phyloP scores from a whole-genome alignment of 1,139 yeast species.

The Saccharomycopsis crataegensis region DNA sequence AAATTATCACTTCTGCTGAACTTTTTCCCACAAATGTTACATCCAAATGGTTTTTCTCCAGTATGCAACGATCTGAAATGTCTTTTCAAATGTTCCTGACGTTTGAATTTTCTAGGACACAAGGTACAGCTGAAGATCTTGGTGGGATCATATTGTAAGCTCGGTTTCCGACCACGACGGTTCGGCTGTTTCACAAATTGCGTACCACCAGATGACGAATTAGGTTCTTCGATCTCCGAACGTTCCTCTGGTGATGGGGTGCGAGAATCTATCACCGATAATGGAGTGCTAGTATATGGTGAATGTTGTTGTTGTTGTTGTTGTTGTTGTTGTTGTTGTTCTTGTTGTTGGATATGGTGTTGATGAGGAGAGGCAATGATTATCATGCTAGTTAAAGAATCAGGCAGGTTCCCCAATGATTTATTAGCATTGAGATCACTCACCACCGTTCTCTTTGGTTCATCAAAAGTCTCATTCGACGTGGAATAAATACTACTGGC shows the following conservation, averaged over 20 bases:
- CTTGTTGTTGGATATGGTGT: too few species aligned
- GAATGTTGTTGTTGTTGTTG: too few species aligned
- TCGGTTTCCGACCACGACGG: constrained; percentile 32
- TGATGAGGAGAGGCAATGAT: too few species aligned
- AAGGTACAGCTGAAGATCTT: constrained; percentile 18
- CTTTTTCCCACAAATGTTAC: constrained; percentile 17
- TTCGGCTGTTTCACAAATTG: constrained; percentile 22
- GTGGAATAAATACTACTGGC: constrained; percentile 7
- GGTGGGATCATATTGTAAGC: constrained; percentile 26
- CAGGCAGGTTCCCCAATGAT: not conserved
- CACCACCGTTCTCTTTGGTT: not conserved
- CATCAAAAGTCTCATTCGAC: not conserved
- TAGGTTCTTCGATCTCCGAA: not conserved
- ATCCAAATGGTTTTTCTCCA: constrained; percentile 19
- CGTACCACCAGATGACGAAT: not conserved
- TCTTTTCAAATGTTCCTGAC: constrained; percentile 20
- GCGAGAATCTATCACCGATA: not conserved
- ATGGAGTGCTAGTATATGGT: not conserved
- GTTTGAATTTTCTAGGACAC: constrained; percentile 19
- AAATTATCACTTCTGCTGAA: constrained; percentile 19
- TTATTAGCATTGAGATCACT: not conserved
- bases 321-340: too few species aligned
- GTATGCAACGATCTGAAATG: constrained; percentile 20
- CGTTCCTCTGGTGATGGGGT: not conserved
- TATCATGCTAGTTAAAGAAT: too few species aligned